Evolutionary conservation across 371 early-diverging fungal species (phyloP).

Genomic region (Circinella minor): DNA sequence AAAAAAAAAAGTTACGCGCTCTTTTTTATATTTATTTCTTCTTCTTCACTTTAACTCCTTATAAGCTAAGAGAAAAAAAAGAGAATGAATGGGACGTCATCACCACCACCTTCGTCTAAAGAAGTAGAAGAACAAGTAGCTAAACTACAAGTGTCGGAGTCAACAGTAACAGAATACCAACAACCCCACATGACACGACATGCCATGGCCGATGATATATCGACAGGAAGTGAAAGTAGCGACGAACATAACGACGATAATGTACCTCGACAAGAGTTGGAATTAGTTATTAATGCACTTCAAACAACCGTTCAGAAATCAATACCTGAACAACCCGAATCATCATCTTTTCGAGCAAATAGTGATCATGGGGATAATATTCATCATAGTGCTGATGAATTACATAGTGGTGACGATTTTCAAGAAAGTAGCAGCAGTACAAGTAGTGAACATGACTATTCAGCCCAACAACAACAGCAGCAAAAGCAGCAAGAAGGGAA

Average conservation of each 20-base stretch:
- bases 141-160: slow-evolving; percentile 14
- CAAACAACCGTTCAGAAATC: slow-evolving; percentile 20
- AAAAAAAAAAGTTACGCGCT: slow-evolving; percentile 11
- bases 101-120: background rate
- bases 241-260: slow-evolving; percentile 12
- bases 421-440: background rate
- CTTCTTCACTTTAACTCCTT: slow-evolving; percentile 5
- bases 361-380: background rate
- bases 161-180: background rate
- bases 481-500: background rate
- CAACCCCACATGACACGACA: slow-evolving; percentile 2
- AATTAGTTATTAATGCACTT: slow-evolving; percentile 25
- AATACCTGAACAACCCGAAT: background rate
- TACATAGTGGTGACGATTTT: slow-evolving; percentile 22
- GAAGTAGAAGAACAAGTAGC: slow-evolving; percentile 4
- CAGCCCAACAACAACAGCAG: background rate
- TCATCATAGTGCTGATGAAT: slow-evolving; percentile 12
- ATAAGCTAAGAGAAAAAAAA: background rate
- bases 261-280: slow-evolving; percentile 22
- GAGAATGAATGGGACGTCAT: slow-evolving; percentile 4
- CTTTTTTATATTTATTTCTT: background rate
- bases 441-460: slow-evolving; percentile 10
- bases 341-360: background rate
- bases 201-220: slow-evolving; percentile 21
- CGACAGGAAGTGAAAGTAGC: slow-evolving; percentile 23